Evolutionary conservation across 2,329 filamentous ascomycete species (phyloP), one percentile per base, ranked within the genome.

Genomic region (Pseudogymnoascus sp.): DNA sequence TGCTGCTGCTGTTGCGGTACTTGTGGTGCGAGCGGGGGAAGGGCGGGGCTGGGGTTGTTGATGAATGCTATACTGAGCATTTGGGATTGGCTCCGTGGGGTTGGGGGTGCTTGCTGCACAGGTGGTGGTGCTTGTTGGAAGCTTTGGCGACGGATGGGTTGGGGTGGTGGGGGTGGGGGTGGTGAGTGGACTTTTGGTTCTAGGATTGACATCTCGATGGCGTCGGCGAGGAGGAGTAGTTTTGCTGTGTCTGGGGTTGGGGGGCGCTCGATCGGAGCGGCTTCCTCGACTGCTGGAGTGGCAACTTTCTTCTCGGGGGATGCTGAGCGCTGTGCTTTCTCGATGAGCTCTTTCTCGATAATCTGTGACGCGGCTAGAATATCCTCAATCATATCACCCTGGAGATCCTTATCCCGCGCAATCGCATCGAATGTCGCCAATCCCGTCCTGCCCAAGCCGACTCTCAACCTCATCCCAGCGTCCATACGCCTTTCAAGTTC

Each of bases 401-500:
- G 39, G 2, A 19, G 16, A 19, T 19, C 61, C 16, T 34, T 60
- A 11, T 63, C 25, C 14, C 62, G 10, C 10, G 62, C 62, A n/a
- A 19, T 34, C 21, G 39, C 62, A 16, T 63, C 62, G 45, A 54
- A 60, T 1, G 62, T 57, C n/a, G 62, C 43, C 19, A 63, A n/a
- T 11, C 16, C 25, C 2, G 19, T 63, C 28, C 43, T 21, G 19
- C n/a, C 21, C 39, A 37, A 16, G 25, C n/a, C 28, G 4, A 19
- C 28, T 6, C 51, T 63, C 34, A 36, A 61, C 13, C 14, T 23
- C 48, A 48, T 61, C 39, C 31, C 51, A 11, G 60, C 34, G 6
- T 62, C 37, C 19, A 62, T 31, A 14, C 57, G 57, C 21, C 25
- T 34, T 39, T 62, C 57, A n/a, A 41, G 61, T 13, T 25, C 43